A percentile compares a stretch with the other conserved stretches of the same genome.
phyloP scores from a whole-genome alignment of 2,329 filamentous ascomycete genomes.

The Colletotrichum gigasporum region DNA sequence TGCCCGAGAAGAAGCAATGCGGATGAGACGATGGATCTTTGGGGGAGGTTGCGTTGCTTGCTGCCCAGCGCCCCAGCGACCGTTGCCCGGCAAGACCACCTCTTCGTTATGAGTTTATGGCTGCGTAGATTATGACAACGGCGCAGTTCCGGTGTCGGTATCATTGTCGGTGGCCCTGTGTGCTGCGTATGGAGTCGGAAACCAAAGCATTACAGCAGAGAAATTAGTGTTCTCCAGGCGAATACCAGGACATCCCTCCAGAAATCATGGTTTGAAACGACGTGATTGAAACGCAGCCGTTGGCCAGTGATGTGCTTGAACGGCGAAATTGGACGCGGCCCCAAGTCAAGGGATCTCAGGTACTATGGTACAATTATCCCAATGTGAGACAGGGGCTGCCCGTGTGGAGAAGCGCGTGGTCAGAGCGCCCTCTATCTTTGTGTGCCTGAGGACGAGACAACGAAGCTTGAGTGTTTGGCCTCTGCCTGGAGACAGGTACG shows the following conservation, averaged over 20 bases:
- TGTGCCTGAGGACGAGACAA: neutral
- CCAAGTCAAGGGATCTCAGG: conserved; percentile 14
- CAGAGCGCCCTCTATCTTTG: neutral
- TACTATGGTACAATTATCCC: conserved; percentile 2
- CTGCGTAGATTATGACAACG: too few species aligned
- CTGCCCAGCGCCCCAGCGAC: too few species aligned
- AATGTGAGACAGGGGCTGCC: conserved; percentile 27
- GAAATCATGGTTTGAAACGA: conserved; percentile 26
- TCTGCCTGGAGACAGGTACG: too few species aligned
- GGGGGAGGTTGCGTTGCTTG: too few species aligned
- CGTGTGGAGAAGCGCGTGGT: conserved; percentile 15
- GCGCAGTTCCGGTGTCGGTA: neutral
- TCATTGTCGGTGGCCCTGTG: neutral
- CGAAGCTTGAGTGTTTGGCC: too few species aligned
- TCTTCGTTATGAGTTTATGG: too few species aligned
- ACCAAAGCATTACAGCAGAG: neutral
- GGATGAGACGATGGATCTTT: neutral
- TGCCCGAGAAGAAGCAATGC: conserved; percentile 12
- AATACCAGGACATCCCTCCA: conserved; percentile 11
- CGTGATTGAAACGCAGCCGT: conserved; percentile 26
- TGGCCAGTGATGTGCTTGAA: conserved; percentile 26
- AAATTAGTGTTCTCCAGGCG: neutral
- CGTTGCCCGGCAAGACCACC: too few species aligned
- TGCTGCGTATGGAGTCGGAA: too few species aligned
- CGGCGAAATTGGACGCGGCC: conserved; percentile 15